A percentile compares a stretch with the other conserved stretches of the same genome.
Conservation (phyloP, 192 early-diverging fungal species). For the Coemansia asiatica region DNA sequence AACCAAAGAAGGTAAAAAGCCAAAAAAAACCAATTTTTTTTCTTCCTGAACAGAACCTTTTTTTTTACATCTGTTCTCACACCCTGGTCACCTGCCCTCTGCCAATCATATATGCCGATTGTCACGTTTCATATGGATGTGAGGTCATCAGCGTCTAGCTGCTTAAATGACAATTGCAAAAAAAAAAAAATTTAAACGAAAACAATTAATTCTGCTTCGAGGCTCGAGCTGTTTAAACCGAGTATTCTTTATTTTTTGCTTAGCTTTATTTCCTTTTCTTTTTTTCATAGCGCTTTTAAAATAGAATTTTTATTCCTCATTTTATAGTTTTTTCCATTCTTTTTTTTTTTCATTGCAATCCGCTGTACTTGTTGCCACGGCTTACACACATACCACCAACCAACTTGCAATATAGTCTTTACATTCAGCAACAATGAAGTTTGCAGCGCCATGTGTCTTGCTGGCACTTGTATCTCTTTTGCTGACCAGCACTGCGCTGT, state of each 20-base stretch:
- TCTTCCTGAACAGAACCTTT: background rate
- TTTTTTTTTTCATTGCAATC: background rate
- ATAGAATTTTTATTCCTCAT: no score
- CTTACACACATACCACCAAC: background rate
- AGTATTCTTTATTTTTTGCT: no score
- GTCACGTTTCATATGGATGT: conserved; percentile 3
- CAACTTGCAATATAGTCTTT: background rate
- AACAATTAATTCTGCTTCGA: no score
- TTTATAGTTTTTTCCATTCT: background rate
- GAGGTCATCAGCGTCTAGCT: background rate
- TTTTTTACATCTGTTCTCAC: background rate
- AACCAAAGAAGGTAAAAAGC: background rate
- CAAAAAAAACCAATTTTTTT: background rate
- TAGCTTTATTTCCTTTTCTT: no score
- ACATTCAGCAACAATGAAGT: conserved; percentile 15
- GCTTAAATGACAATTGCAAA: background rate
- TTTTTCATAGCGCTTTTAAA: no score
- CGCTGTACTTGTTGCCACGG: conserved; percentile 15
- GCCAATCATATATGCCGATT: background rate
- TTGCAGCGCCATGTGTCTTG: conserved; percentile 7
- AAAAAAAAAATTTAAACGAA: no score
- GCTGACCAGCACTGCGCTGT: conserved; percentile 6
- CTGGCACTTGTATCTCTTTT: conserved; percentile 17
- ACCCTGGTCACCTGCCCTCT: background rate
- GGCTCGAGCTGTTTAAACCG: no score